Base-by-base conservation (phyloP, 768 basidiomycete genomes). In the Megacollybia marginata region DNA sequence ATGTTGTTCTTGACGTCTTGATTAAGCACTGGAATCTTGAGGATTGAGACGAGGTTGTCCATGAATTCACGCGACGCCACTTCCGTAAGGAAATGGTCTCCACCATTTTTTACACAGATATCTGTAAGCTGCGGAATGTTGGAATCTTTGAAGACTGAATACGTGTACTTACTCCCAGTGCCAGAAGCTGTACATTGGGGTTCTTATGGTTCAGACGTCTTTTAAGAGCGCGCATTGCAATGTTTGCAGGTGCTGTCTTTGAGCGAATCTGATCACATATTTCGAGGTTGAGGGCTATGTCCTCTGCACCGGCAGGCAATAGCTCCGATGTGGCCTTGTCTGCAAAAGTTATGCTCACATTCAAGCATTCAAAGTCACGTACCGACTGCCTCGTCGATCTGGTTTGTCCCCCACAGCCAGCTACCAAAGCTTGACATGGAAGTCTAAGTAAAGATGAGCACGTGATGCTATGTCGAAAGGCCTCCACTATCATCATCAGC, bases 231-330 rank as follows among this genome's bases (percentile, higher is more conserved):
- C 85, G 85, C 84, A 93, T 88, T 4, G 95, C 87, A 52, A 87
- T 83, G 67, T 87, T 88, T 15, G 94, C 83, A 15, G 80, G 78
- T 1, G 86, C 85, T 38, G 87, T 80, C 72, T 95, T 94, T 6
- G 91, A 91, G 48, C 93, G 82, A 63, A 99, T 93, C 67, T 94
- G 87, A 68, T 99, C 96, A 56, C 92, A 92, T 73, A 97, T 91
- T 64, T 97, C 92, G 52, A 99, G 87, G 59, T 88, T 88, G 55
- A 92, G 75, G 9, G 92, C 91, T 35, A 98, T 92, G 65, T 97
- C 92, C 63, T 94, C 91, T 47, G 81, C 70, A 23, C 87, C 88
- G 44, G 81, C 76, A 35, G 92, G 90, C 48, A 92, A 68, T 20
- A 92, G 74, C 65, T 93, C 91, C 4, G 92, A 92, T 13, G 93